These are phyloP conservation scores for Cutaneotrichosporon spelunceum DNA, from an alignment of 1,284 basidiomycete species.

Conservation along the genomic window DNA sequence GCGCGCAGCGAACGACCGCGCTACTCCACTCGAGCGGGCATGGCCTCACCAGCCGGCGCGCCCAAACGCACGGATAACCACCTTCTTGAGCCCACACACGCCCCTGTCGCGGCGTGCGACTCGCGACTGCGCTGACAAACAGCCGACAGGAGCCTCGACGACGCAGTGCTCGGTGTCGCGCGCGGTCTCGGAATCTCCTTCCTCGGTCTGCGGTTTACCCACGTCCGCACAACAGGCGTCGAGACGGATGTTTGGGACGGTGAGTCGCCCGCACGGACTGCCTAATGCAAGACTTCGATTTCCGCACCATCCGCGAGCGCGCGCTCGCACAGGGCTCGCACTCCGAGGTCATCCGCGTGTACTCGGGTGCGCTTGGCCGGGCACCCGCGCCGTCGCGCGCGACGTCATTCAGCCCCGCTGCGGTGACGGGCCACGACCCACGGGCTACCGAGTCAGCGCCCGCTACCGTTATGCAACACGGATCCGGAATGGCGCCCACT, in stretches of 20 bases:
- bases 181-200: constrained; percentile 16
- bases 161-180: constrained; percentile 15
- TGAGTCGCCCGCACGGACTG: constrained; percentile 19
- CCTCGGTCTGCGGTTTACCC: constrained; percentile 24
- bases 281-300: constrained; percentile 33
- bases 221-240: constrained; percentile 31
- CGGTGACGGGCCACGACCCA: constrained; percentile 4
- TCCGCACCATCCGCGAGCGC: constrained; percentile 29
- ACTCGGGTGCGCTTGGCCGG: constrained; percentile 18
- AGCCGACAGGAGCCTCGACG: constrained; percentile 19
- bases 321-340: constrained; percentile 23
- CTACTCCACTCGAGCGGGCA: too few relatives aligned
- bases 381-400: constrained; percentile 5
- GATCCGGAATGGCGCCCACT: constrained; percentile 2
- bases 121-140: constrained; percentile 4
- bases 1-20: too few relatives aligned
- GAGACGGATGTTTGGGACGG: constrained; percentile 37
- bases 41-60: too few relatives aligned
- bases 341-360: constrained; percentile 21
- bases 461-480: not conserved
- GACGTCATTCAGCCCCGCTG: not conserved
- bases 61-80: too few relatives aligned
- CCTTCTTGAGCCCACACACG: too few relatives aligned
- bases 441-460: not conserved
- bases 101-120: too few relatives aligned